A percentile compares a stretch with the other conserved stretches of the same genome.
phyloP scores from a whole-genome alignment of 208 protist species.

The Trypanosoma brucei region DNA sequence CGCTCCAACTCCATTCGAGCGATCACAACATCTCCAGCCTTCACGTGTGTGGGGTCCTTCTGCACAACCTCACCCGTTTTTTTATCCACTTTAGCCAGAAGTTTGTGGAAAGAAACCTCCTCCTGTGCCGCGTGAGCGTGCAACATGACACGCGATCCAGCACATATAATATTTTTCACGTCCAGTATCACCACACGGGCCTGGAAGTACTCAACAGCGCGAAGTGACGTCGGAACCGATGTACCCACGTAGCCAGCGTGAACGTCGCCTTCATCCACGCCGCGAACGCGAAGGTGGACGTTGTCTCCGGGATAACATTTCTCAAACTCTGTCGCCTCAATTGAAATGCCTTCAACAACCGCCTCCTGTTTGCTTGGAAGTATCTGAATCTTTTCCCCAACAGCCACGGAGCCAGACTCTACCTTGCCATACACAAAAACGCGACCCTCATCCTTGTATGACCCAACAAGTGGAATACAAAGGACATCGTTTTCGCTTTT shows the following conservation, averaged over 20 bases:
- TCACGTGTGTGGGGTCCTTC: constrained; percentile 91
- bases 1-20: constrained; percentile 85
- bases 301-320: constrained; percentile 91
- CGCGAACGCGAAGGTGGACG: constrained; percentile 88
- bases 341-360: constrained; percentile 80
- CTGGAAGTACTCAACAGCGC: constrained; percentile 90
- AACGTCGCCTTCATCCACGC: constrained; percentile 84
- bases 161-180: constrained; percentile 93
- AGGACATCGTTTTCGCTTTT: constrained; percentile 82
- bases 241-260: constrained; percentile 89
- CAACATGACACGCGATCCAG: constrained; percentile 92
- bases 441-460: constrained; percentile 95
- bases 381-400: constrained; percentile 88
- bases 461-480: constrained; percentile 92
- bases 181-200: constrained; percentile 93
- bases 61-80: constrained; percentile 88
- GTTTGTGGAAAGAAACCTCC: constrained; percentile 88
- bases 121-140: constrained; percentile 94
- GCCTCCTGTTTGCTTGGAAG: constrained; percentile 70
- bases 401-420: constrained; percentile 88
- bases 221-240: constrained; percentile 72
- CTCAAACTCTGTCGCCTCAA: constrained; percentile 89
- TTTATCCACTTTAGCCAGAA: constrained; percentile 90
- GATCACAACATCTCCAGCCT: constrained; percentile 90
- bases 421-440: constrained; percentile 93